Percentiles rank a stretch among this genome's conserved stretches.
phyloP scores from a whole-genome alignment of 495 filamentous ascomycete genomes.

The Podospora fimiseda region DNA sequence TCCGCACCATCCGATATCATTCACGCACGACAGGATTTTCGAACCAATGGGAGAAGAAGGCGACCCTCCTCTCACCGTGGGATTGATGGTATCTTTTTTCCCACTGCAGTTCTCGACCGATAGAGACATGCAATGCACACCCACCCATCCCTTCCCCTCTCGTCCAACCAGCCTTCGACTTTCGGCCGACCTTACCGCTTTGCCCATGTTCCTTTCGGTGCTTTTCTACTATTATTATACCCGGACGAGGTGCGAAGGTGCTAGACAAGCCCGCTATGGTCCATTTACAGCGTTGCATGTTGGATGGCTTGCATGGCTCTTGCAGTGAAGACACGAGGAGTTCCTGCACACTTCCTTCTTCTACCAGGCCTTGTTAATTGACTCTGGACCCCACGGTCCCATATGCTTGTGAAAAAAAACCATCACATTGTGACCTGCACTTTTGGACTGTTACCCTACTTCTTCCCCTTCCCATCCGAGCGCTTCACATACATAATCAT shows the following conservation, averaged over 20 bases:
- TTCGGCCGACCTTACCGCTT: conserved; percentile 32
- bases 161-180: conserved; percentile 38
- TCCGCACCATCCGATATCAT: conserved; percentile 9
- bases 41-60: conserved; percentile 21
- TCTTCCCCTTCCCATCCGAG: conserved; percentile 19
- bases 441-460: conserved; percentile 15
- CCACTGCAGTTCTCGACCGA: conserved; percentile 4
- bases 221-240: conserved; percentile 36
- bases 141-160: conserved; percentile 8
- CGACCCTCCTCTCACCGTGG: conserved; percentile 13
- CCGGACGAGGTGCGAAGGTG: conserved; percentile 7
- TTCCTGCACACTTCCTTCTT: conserved; percentile 1
- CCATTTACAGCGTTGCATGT: too few relatives aligned
- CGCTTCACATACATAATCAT: conserved; percentile 38
- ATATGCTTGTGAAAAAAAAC: not conserved
- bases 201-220: conserved; percentile 11
- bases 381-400: not conserved
- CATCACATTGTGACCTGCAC: conserved; percentile 21
- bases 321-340: not conserved
- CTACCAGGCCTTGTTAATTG: not conserved
- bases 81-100: not conserved
- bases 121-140: conserved; percentile 13
- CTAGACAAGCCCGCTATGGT: conserved; percentile 7
- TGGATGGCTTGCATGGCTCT: not conserved
- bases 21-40: conserved; percentile 29